Percentiles rank a stretch among this genome's conserved stretches.
Conservation (phyloP, 441 rosid species). For the Euphorbia schlechtendalii region DNA sequence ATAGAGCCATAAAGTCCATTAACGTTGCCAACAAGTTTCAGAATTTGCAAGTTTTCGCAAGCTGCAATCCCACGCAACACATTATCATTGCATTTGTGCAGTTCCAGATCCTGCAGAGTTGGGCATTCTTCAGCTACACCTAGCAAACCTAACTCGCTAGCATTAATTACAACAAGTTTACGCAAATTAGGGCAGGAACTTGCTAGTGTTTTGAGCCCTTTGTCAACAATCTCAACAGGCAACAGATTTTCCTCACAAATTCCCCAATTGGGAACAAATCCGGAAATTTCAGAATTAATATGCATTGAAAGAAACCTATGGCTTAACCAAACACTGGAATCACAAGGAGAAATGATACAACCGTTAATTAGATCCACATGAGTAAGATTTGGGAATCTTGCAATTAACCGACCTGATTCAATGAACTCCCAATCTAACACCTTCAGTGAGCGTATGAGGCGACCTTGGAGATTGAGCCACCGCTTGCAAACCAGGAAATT, state of each 20-base stretch:
- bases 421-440: slow-evolving; percentile 64
- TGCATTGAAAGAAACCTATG: slow-evolving; percentile 34
- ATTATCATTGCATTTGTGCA: slow-evolving; percentile 51
- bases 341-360: slow-evolving; percentile 31
- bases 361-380: slow-evolving; percentile 47
- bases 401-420: slow-evolving; percentile 49
- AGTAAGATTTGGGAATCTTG: slow-evolving; percentile 60
- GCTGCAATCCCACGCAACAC: slow-evolving; percentile 52
- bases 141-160: slow-evolving; percentile 51
- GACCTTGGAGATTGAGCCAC: slow-evolving; percentile 73
- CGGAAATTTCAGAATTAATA: slow-evolving; percentile 29
- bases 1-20: slow-evolving; percentile 44
- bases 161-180: slow-evolving; percentile 46
- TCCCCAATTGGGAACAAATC: slow-evolving; percentile 31
- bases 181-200: slow-evolving; percentile 55
- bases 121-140: slow-evolving; percentile 49
- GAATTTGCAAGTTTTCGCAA: slow-evolving; percentile 54
- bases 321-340: slow-evolving; percentile 39
- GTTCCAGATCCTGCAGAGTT: slow-evolving; percentile 67
- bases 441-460: slow-evolving; percentile 53
- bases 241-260: slow-evolving; percentile 31
- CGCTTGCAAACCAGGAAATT: slow-evolving; percentile 75
- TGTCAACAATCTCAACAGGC: slow-evolving; percentile 33
- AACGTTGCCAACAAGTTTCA: slow-evolving; percentile 55
- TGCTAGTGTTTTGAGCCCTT: slow-evolving; percentile 45